Evolutionary conservation across 2,329 filamentous ascomycete genomes (phyloP).

Genomic region (Fragosphaeria purpurea): DNA sequence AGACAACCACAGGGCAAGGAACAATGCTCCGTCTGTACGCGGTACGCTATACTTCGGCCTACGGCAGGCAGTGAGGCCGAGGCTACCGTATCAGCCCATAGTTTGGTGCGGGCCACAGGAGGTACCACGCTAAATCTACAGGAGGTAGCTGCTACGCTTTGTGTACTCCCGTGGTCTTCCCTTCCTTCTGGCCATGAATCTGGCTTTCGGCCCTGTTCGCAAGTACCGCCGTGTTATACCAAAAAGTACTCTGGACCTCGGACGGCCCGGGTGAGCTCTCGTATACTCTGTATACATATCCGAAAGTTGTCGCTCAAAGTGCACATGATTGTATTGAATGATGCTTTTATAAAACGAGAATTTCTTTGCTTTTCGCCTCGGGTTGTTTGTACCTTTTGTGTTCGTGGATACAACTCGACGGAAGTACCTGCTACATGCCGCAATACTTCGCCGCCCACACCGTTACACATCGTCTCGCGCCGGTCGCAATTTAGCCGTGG

Average conservation of each 20-base stretch:
- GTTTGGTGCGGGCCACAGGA: neutral
- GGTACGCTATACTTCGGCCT: neutral
- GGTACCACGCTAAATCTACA: neutral
- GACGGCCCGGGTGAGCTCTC: too few species aligned
- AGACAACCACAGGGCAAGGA: constrained; percentile 10
- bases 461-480: constrained; percentile 9
- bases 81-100: too few species aligned
- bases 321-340: too few species aligned
- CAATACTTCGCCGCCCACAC: constrained; percentile 8
- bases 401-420: too few species aligned
- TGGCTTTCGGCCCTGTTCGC: constrained; percentile 14
- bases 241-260: neutral
- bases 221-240: constrained; percentile 9
- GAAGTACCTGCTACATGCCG: neutral
- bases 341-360: too few species aligned
- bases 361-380: too few species aligned
- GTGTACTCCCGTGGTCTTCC: neutral
- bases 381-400: too few species aligned
- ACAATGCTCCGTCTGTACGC: constrained; percentile 4
- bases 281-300: too few species aligned
- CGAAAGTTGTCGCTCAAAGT: too few species aligned
- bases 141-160: neutral
- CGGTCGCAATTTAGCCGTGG: constrained; percentile 24
- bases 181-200: constrained; percentile 3
- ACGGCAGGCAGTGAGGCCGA: too few species aligned